A percentile compares a stretch with the other conserved stretches of the same genome.
Evolutionary conservation across 805 yeast genomes (phyloP).

Genomic region (Yamadazyma ubonensis): DNA sequence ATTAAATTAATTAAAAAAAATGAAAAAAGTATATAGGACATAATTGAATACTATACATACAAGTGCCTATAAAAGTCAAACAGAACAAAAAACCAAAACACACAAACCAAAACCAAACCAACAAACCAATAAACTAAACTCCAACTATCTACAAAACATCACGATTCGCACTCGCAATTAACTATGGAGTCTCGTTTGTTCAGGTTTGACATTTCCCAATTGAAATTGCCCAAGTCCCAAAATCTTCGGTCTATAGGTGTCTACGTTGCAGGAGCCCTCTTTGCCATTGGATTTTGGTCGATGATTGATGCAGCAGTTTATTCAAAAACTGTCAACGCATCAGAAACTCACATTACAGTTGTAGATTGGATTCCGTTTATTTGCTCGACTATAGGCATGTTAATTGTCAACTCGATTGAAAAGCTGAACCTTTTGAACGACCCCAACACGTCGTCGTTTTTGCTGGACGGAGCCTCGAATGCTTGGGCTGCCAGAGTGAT

Average conservation of each 20-base stretch:
- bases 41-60: no score
- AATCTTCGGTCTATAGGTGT: constrained; percentile 72
- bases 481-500: constrained; percentile 95
- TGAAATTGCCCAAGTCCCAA: constrained; percentile 68
- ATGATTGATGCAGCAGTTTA: constrained; percentile 86
- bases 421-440: constrained; percentile 56
- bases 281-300: constrained; percentile 86
- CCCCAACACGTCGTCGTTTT: constrained; percentile 33
- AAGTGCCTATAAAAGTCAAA: no score
- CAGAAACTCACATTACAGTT: constrained; percentile 82
- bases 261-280: constrained; percentile 72
- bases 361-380: constrained; percentile 95
- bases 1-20: no score
- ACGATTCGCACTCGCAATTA: constrained; percentile 1
- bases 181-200: constrained; percentile 52
- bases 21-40: no score
- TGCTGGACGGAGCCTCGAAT: constrained; percentile 46
- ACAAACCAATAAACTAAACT: no score
- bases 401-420: constrained; percentile 73
- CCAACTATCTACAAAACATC: no score
- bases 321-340: constrained; percentile 81
- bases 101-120: no score
- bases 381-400: constrained; percentile 86
- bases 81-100: no score
- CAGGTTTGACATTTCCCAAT: constrained; percentile 52